These are phyloP conservation scores for Colletotrichum sp. DNA, from an alignment of 2,329 filamentous ascomycete species.

Conservation along the genomic window DNA sequence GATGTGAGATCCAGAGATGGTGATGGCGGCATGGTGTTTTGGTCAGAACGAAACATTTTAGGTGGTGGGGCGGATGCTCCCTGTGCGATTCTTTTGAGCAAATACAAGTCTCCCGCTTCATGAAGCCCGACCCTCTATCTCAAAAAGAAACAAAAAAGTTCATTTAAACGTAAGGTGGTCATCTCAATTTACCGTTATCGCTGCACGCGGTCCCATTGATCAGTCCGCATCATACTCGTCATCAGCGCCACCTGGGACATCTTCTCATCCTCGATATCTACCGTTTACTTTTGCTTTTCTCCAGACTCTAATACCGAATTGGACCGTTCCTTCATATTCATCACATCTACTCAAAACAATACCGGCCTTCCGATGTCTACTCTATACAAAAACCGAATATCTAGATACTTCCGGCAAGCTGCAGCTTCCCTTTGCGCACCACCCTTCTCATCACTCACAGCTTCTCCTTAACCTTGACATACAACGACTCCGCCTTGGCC, in stretches of 20 bases:
- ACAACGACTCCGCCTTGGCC: slow-evolving; percentile 28
- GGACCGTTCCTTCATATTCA: not conserved
- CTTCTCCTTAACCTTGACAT: slow-evolving; percentile 13
- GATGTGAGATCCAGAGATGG: not conserved
- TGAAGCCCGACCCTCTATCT: not conserved
- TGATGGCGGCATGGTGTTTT: not conserved
- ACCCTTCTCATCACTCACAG: not conserved
- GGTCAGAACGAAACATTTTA: not conserved
- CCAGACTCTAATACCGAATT: not conserved
- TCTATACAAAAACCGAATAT: not conserved
- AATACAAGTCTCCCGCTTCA: not conserved
- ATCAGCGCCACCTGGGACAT: not conserved
- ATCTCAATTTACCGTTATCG: not conserved
- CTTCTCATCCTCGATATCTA: not conserved
- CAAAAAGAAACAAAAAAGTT: not conserved
- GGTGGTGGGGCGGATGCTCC: not conserved
- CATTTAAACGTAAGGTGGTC: not conserved
- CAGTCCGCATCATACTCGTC: not conserved
- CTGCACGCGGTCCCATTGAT: not conserved
- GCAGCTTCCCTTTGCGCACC: not conserved
- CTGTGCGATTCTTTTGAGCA: not conserved
- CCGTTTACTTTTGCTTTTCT: not conserved
- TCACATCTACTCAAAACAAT: not conserved
- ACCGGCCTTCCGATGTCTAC: not conserved
- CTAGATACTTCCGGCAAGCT: not conserved